Evolutionary conservation across 495 filamentous ascomycete species (phyloP), one percentile per base, ranked within the genome.

Genomic region (Usnea hakonensis): DNA sequence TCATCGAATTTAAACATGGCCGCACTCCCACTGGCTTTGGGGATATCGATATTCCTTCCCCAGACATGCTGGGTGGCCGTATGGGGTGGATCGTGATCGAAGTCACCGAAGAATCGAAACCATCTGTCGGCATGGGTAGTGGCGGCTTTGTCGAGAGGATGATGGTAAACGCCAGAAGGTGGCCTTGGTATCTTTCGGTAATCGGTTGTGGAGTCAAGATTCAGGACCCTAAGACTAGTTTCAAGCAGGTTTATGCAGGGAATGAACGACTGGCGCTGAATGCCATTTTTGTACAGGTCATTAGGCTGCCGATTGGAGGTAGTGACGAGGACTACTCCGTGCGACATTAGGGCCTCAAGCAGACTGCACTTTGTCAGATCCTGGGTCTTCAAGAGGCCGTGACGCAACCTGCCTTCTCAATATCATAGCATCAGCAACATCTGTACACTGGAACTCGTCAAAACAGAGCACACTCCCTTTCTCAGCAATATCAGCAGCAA

Each of bases 361-460:
- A 98, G 82, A 61, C 91, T 89, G 52, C 10, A 10, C 16, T 19
- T n/a, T 26, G 19, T 67, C 40, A 68, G 70, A 58, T 23, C 3
- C 23, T 33, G 23, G 21, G 32, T n/a, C 26, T 57, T 28, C n/a
- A 32, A 21, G 35, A 30, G 55, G 30, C 28, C 17, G 2, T 48
- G 21, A 23, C 30, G 28, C 37, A 21, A 33, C 73, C 33, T 71
- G 86, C 85, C 87, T 80, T 63, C 94, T 78, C 65, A 98, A 72
- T 69, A 98, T 97, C 94, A 98, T 98, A 56, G 94, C 94, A 79
- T 98, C 95, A 14, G 95, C 94, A 23, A 98, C 93, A 77, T 98
- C 94, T 30, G 94, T 98, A 72, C 93, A 96, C 71, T 98, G 94
- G 71, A 98, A 98, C 78, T 98, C 94, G 74, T 98, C 94, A 69